Evolutionary conservation across 129 eudicot species (phyloP).

Genomic region (Artemisia tridentata): DNA sequence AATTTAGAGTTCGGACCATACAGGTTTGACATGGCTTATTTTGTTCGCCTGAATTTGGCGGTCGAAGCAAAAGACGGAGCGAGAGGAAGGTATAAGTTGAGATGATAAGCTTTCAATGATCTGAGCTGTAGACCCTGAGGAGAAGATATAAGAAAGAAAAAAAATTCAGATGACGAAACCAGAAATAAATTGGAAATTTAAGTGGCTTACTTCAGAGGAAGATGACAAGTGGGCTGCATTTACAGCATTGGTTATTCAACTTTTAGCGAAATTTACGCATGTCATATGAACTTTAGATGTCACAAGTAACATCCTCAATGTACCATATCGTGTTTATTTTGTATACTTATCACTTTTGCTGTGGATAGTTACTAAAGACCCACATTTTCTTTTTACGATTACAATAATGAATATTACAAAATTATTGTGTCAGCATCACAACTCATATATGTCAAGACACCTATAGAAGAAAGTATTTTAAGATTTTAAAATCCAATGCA

Average conservation of each 20-base stretch:
- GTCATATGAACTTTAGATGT: constrained; percentile 20
- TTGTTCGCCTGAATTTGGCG: neutral
- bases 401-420: constrained; percentile 11
- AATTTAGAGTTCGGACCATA: constrained; percentile 49
- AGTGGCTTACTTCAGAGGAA: neutral
- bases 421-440: neutral
- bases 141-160: constrained; percentile 10
- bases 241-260: constrained; percentile 16
- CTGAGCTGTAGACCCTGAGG: constrained; percentile 17
- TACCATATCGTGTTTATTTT: neutral
- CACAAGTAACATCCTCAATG: constrained; percentile 11
- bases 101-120: constrained; percentile 12
- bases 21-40: constrained; percentile 53
- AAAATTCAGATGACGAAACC: constrained; percentile 7
- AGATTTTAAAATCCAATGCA: neutral
- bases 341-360: constrained; percentile 12
- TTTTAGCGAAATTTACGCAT: constrained; percentile 14
- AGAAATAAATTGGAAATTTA: constrained; percentile 17
- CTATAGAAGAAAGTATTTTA: neutral
- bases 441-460: constrained; percentile 11
- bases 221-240: neutral
- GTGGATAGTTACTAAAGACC: neutral
- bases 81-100: neutral
- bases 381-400: constrained; percentile 8
- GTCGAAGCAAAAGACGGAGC: neutral